Evolutionary conservation across 352 stramenopile genomes (phyloP).

Genomic region (Phytophthora multivora): DNA sequence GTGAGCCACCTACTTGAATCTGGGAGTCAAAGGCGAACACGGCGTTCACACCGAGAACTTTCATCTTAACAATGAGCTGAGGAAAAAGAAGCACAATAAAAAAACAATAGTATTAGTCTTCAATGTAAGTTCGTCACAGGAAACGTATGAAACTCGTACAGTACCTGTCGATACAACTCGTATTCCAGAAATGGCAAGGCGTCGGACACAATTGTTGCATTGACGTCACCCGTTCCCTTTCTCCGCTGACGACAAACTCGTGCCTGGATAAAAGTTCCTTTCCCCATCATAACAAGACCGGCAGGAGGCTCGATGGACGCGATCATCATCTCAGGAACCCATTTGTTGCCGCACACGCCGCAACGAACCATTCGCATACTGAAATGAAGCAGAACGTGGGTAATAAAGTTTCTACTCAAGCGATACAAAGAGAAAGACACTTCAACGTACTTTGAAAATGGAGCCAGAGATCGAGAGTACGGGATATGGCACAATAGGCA

Average conservation of each 20-base stretch:
- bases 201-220: conserved; percentile 96
- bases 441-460: conserved; percentile 92
- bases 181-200: conserved; percentile 98
- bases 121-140: too few species aligned
- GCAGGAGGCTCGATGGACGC: conserved; percentile 88
- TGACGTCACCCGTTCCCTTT: conserved; percentile 93
- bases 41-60: conserved; percentile 95
- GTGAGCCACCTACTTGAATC: conserved; percentile 89
- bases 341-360: conserved; percentile 96
- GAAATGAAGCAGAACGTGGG: background rate
- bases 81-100: background rate
- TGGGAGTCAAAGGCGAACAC: conserved; percentile 94
- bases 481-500: conserved; percentile 97
- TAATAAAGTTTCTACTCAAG: background rate
- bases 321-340: conserved; percentile 96
- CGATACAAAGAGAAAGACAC: background rate
- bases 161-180: conserved; percentile 97
- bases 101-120: too few species aligned
- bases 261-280: conserved; percentile 96
- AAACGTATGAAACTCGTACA: background rate
- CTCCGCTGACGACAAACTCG: conserved; percentile 93
- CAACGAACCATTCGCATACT: conserved; percentile 98
- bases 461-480: conserved; percentile 94
- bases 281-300: conserved; percentile 87
- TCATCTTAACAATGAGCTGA: conserved; percentile 89